phyloP scores from a whole-genome alignment of 768 basidiomycete species.

The Gautieria morchelliformis region DNA sequence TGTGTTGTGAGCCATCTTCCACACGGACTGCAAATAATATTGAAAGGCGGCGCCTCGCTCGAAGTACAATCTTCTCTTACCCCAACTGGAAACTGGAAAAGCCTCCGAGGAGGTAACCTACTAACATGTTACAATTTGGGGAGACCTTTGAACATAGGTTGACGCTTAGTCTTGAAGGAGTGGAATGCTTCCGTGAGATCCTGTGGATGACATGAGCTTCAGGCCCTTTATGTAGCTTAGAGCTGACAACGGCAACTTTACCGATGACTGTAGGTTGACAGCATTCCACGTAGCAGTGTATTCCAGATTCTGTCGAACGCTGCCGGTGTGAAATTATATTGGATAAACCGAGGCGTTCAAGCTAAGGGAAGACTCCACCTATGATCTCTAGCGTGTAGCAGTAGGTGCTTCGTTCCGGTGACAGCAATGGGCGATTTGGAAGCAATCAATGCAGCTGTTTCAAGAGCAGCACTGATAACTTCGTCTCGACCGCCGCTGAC shows the following conservation, averaged over 20 bases:
- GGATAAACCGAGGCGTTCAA: background rate
- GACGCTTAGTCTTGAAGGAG: constrained; percentile 13
- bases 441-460: constrained; percentile 56
- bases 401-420: constrained; percentile 62
- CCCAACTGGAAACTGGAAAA: too few relatives aligned
- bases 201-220: constrained; percentile 4
- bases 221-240: background rate
- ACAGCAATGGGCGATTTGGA: constrained; percentile 75
- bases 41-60: too few relatives aligned
- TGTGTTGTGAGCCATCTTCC: constrained; percentile 86
- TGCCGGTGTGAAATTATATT: constrained; percentile 21
- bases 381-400: constrained; percentile 74
- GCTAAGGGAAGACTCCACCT: constrained; percentile 34
- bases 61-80: too few relatives aligned
- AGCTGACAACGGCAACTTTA: constrained; percentile 10
- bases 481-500: constrained; percentile 56
- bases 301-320: constrained; percentile 39
- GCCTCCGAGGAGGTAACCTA: too few relatives aligned
- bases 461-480: constrained; percentile 58
- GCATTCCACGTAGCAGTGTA: constrained; percentile 53
- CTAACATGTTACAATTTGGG: constrained; percentile 14
- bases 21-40: constrained; percentile 48
- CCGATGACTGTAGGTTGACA: constrained; percentile 40
- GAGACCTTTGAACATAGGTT: constrained; percentile 14
- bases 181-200: constrained; percentile 17